Evolutionary conservation across 2,329 filamentous ascomycete genomes (phyloP), one percentile per base, ranked within the genome.

Genomic region (Dendryphion nanum): DNA sequence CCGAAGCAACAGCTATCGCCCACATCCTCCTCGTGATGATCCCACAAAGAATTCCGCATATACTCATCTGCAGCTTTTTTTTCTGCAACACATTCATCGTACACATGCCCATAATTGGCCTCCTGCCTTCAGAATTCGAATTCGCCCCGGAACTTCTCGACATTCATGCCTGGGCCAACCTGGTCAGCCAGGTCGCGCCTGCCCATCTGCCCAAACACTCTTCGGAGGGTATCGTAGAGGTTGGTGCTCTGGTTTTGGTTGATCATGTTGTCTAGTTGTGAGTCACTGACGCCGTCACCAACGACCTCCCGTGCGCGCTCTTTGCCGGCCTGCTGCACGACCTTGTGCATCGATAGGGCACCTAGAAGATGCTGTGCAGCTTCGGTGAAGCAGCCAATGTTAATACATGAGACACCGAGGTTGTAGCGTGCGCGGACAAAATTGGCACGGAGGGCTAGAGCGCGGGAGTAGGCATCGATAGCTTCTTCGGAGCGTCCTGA

Each of bases 391-490:
- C 91, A 96, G 38, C 90, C 90, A 53, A 97, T 95, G 69, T 97
- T 97, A 67, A 98, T 97, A 67, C 93, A 97, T 42, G 82, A 88
- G 7, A 97, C 93, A 31, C 93, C 93, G 1, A 98, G 80, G 68
- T 98, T 98, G 73, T 98, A 98, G 30, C 93, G 80, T 3, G 93
- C 93, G 41, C 93, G 86, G 14, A 98, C 94, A 62, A 98, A 98
- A 72, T 98, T 98, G 38, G 91, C 88, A 40, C 90, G 86, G 44
- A 96, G 79, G 30, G 83, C 85, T 6, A 98, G 79, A 0, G 93
- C 93, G 61, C 91, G 89, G 58, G 94, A 89, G 68, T 98, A 98
- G 1, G 93, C 93, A 30, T 90, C 86, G 56, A 98, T 98, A 42
- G 93, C 93, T 67, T 98, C 93, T 70, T 98, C 93, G 37, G 82